Conservation (phyloP, 352 stramenopile genomes). For the Pseudoperonospora humuli region DNA sequence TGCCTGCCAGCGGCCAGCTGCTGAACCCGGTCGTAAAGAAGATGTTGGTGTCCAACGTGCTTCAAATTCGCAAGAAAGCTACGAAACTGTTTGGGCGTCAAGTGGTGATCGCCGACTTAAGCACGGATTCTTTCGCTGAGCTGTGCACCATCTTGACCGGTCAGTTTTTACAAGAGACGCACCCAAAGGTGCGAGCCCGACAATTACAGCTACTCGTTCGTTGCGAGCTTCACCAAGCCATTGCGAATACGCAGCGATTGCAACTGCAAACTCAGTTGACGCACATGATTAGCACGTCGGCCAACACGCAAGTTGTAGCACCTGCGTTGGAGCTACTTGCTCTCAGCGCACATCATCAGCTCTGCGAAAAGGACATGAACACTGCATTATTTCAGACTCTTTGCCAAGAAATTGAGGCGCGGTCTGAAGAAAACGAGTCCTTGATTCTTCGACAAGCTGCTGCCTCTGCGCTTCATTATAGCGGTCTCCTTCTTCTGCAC, state of each 20-base stretch:
- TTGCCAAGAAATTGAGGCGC: conserved; percentile 37
- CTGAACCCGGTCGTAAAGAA: conserved; percentile 16
- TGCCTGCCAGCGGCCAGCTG: conserved; percentile 6
- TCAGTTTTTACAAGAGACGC: conserved; percentile 51
- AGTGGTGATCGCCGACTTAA: conserved; percentile 8
- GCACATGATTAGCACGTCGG: conserved; percentile 28
- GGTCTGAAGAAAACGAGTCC: conserved; percentile 42
- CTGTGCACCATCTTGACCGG: conserved; percentile 34
- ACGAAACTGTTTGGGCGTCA: conserved; percentile 45
- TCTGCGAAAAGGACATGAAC: not conserved
- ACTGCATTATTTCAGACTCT: conserved; percentile 22
- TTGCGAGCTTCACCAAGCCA: conserved; percentile 22
- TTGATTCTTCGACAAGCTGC: conserved; percentile 52
- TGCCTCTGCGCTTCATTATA: conserved; percentile 42
- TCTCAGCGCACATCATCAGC: conserved; percentile 22
- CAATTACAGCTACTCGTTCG: conserved; percentile 45
- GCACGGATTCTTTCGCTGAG: conserved; percentile 5
- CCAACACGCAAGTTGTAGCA: conserved; percentile 43
- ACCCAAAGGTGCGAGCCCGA: conserved; percentile 55
- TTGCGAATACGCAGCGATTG: conserved; percentile 2
- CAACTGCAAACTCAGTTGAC: conserved; percentile 20
- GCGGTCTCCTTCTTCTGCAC: conserved; percentile 30
- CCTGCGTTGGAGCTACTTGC: conserved; percentile 57
- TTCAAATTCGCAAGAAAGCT: conserved; percentile 58
- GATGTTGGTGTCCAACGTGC: conserved; percentile 34